Evolutionary conservation across 1,139 yeast genomes (phyloP).

Genomic region (Protomyces lactucae-debilis): DNA sequence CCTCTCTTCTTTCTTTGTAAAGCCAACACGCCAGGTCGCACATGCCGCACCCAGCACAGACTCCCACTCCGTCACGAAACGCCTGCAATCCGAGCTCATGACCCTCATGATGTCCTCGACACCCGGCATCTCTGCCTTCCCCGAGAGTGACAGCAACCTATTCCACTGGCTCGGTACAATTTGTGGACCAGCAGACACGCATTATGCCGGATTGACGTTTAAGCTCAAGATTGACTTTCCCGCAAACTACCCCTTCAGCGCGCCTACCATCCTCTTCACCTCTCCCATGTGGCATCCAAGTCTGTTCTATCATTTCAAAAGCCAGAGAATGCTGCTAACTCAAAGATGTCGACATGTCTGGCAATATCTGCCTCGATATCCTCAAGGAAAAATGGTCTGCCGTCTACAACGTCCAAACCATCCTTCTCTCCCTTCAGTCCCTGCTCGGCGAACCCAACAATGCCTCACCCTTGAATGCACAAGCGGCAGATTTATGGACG

Average conservation of each 20-base stretch:
- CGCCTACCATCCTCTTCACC: constrained; percentile 57
- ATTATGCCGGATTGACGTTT: constrained; percentile 26
- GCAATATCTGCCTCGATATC: constrained; percentile 41
- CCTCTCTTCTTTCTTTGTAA: not conserved
- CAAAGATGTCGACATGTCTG: constrained; percentile 27
- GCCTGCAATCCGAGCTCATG: constrained; percentile 26
- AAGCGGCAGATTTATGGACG: constrained; percentile 35
- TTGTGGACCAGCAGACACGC: constrained; percentile 57
- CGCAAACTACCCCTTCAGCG: constrained; percentile 55
- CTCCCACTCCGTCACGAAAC: constrained; percentile 23
- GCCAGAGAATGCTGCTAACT: constrained; percentile 35
- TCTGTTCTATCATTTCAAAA: not conserved
- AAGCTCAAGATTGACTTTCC: constrained; percentile 38
- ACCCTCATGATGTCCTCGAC: constrained; percentile 44
- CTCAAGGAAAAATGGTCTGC: constrained; percentile 65
- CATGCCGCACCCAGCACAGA: not conserved
- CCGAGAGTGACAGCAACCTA: constrained; percentile 50
- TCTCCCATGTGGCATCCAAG: constrained; percentile 72
- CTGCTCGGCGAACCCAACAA: constrained; percentile 54
- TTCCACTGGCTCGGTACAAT: constrained; percentile 59
- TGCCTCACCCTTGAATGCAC: constrained; percentile 50
- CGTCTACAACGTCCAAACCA: constrained; percentile 58
- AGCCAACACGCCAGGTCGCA: not conserved
- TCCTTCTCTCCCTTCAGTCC: constrained; percentile 55
- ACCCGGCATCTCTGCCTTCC: constrained; percentile 53